Evolutionary conservation across 2,329 filamentous ascomycete genomes (phyloP), one percentile per base, ranked within the genome.

Genomic region (Epichloe elymi): DNA sequence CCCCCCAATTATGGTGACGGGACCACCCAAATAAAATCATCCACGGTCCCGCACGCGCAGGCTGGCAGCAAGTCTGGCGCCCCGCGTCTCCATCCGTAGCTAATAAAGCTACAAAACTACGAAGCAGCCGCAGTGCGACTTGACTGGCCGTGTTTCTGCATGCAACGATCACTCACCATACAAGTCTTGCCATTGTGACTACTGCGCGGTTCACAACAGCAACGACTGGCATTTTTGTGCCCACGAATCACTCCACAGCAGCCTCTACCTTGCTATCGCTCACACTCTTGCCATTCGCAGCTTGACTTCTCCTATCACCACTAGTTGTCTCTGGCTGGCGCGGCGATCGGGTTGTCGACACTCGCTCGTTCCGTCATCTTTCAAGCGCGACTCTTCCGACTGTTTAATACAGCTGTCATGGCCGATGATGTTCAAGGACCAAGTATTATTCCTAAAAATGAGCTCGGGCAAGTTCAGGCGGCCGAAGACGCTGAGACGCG

Each of bases 401-500:
- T n/a, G 4, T 30, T 5, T 15, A 19, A 43, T 7, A 35, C 36
- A 45, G 41, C 48, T 48, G 46, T 58, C 63, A 75, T 75, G 72
- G 65, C 70, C 56, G 71, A 73, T 63, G 68, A 72, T 54, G 59
- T 62, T 51, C 69, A 65, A 60, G 65, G 65, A 58, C 64, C 64
- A 58, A 65, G 64, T 58, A 64, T 63, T 46, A 72, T 67, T 61
- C 70, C 71, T 53, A 69, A 65, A 55, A 61, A 58, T 51, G 64
- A 67, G 33, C 58, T 57, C 46, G 49, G 59, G 49, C 60, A 59
- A 47, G 57, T 67, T 55, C 66, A 69, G 51, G 60, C 60, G 36
- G 73, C 69, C 50, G 80, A 84, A 58, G 80, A 84, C 63, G 75
- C 78, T 37, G 79, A 80, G 60, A 84, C 80, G 40, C 77, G 77